Evolutionary conservation across 2,329 filamentous ascomycete genomes (phyloP), one percentile per base, ranked within the genome.

Genomic region (Epichloe coenophiala): DNA sequence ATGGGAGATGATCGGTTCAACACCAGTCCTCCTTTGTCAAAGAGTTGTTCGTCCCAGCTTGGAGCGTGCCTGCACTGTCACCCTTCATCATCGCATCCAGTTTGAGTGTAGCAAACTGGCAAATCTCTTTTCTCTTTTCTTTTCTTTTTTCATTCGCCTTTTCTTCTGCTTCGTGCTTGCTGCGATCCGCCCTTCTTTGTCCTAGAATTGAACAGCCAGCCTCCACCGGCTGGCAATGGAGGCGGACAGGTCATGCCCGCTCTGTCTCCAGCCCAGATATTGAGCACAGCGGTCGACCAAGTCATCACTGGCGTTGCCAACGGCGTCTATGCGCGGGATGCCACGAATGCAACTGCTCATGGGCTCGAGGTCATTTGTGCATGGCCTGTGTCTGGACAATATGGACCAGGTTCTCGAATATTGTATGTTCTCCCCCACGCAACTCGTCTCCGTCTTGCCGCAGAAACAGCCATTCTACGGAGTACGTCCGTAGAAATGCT

Each of bases 321-420:
- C 12, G 12, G 41, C 19, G 2, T 42, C 6, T 33, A 40, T 5
- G 11, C 43, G 15, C 23, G 43, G n/a, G 44, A 42, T 21, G 21
- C 8, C 43, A 15, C 51, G 5, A 19, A 48, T 48, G 12, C 9
- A 9, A 8, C 35, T 35, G 21, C 38, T 2, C 45, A 33, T 23
- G 51, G 48, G 5, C 39, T 65, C 19, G 63, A 73, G 35, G 76
- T 79, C 2, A 63, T 80, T 11, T 80, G 77, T 52, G 75, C 74
- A 3, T 80, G 73, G 70, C 77, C 76, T 1, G 67, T 79, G 2
- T 76, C 71, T 15, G 75, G 75, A 0, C 76, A 80, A 57, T 81
- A 80, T 57, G 77, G 77, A 0, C 65, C 72, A 4, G 77, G 77
- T 0, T 73, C 74, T 1, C 66, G 77, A 55, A 61, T 75, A 38